A percentile compares a stretch with the other conserved stretches of the same genome.
These are phyloP conservation scores for Sindora glabra DNA, from an alignment of 306 rosid genomes.

Conservation along the genomic window DNA sequence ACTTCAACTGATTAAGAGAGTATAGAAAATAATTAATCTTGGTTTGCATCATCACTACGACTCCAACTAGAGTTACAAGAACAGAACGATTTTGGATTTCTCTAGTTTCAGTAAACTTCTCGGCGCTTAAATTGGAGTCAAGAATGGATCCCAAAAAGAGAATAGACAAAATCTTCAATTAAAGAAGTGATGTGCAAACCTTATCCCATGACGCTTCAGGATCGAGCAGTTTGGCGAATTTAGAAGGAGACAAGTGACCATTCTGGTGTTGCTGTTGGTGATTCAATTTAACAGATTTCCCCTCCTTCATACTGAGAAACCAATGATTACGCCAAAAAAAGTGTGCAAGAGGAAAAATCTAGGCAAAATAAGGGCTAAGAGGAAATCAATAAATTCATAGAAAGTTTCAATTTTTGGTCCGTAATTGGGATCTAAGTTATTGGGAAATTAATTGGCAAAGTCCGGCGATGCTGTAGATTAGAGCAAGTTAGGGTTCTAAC, in stretches of 20 bases:
- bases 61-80: not conserved
- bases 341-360: not conserved
- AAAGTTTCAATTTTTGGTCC: constrained; percentile 1
- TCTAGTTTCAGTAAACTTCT: not conserved
- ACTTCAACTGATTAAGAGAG: not conserved
- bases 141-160: not conserved
- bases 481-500: constrained; percentile 41
- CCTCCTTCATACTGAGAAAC: constrained; percentile 70
- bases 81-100: not conserved
- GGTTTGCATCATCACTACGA: too few species aligned
- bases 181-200: constrained; percentile 33
- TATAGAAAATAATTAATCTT: too few species aligned
- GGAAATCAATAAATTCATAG: not conserved
- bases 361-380: not conserved
- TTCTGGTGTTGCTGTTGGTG: constrained; percentile 64
- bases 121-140: not conserved
- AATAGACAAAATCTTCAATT: not conserved
- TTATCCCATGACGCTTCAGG: constrained; percentile 99
- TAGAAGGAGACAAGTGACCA: constrained; percentile 88
- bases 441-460: not conserved
- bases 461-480: not conserved
- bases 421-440: not conserved
- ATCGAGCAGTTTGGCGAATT: constrained; percentile 81
- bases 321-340: not conserved
- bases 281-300: constrained; percentile 54